Base-by-base conservation (phyloP, 192 early-diverging fungal species). In the Coemansia sp. region DNA sequence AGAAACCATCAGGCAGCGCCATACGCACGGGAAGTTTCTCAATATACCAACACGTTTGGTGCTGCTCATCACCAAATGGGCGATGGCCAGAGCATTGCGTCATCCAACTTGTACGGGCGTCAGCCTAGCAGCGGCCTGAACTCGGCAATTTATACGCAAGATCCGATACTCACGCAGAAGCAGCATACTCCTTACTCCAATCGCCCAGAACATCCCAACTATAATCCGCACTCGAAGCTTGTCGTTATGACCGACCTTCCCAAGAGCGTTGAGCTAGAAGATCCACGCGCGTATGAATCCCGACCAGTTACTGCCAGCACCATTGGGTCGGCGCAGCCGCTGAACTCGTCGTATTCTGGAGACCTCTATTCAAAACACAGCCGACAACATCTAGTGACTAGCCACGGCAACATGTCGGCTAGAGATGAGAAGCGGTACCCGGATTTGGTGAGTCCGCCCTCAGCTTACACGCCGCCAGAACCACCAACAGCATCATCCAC, bases 401-500 rank as follows among this genome's bases (percentile, higher is more conserved):
- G 50, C 14, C 46, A 56, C 9, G 20, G 58, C 3, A 53, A 30
- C 11, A 16, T 43, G 5, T 50, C 28, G 14, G 41, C 52, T 10
- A 64, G 31, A 20, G 53, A 64, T 6, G 45, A 55, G 2, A 39
- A 37, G 30, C 15, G 28, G 4, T 41, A 16, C 11, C 39, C 48
- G 12, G 62, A 50, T 10, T 41, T 56, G 2, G 28, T 39, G 18
- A 72, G 42, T 23, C 57, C 52, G 21, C 44, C 58, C n/a, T 40
- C 67, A 6, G 67, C 46, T 4, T 77, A 77, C 42, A 42, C 42
- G 9, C 74, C 74, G 30, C 74, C 74, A 11, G 42, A 40, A n/a
- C 64, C 46, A 16, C 67, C 74, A 10, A 15, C 48, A 0, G 28
- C 58, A 17, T 50, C 53, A 0, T 32, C 69, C 8, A 56, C 50